Conservation (phyloP, 2,329 filamentous ascomycete genomes). For the Penicillium sp. region DNA sequence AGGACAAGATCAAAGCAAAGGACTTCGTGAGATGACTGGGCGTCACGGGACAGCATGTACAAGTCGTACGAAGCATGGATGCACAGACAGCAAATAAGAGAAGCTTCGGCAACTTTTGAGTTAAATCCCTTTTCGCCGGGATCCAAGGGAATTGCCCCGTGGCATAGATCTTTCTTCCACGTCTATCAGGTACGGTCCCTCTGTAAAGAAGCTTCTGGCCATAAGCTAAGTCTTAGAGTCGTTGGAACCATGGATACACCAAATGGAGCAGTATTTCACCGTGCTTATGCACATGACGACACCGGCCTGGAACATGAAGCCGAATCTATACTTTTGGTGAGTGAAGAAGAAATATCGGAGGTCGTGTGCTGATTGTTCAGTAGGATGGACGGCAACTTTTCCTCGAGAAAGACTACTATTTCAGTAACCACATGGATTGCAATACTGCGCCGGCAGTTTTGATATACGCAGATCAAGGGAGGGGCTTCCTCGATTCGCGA, state of each 20-base stretch:
- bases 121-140: background rate
- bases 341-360: background rate
- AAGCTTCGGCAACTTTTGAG: background rate
- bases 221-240: background rate
- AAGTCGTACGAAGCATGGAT: background rate
- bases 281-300: background rate
- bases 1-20: too few relatives aligned
- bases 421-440: background rate
- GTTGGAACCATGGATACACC: background rate
- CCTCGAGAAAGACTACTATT: constrained; percentile 21
- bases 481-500: background rate
- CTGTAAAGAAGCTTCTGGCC: background rate
- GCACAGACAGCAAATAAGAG: background rate
- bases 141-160: background rate
- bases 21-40: too few relatives aligned
- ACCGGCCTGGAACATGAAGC: background rate
- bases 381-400: constrained; percentile 10
- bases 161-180: too few relatives aligned
- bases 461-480: background rate
- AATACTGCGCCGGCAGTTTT: background rate
- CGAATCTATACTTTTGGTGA: background rate
- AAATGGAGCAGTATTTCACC: background rate
- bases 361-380: background rate
- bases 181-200: background rate
- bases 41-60: background rate